Evolutionary conservation across 352 stramenopile species (phyloP).

Genomic region (Globisporangium yorkense): DNA sequence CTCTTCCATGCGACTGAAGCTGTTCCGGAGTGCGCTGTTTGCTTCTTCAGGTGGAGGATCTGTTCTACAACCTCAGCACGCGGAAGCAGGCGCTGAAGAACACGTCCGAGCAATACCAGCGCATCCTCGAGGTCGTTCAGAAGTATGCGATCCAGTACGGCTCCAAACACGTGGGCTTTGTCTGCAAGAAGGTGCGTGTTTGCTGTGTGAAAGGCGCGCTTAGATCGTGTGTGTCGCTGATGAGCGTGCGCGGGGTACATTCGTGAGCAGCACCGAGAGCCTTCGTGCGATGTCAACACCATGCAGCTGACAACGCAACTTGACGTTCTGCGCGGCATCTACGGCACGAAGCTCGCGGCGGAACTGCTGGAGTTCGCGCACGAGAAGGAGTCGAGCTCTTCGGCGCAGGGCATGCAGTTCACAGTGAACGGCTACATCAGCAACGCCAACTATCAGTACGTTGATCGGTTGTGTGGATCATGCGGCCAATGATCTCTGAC

Average conservation of each 20-base stretch:
- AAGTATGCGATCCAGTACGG: constrained; percentile 95
- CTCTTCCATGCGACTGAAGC: neutral
- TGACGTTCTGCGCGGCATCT: constrained; percentile 72
- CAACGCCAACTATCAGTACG: constrained; percentile 87
- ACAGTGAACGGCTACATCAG: constrained; percentile 57
- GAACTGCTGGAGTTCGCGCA: constrained; percentile 56
- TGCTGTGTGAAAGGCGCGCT: neutral
- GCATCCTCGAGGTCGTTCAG: constrained; percentile 94
- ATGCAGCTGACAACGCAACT: constrained; percentile 52
- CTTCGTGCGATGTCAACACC: constrained; percentile 78
- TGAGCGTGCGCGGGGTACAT: neutral
- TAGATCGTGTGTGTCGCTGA: neutral
- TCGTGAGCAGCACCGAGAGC: constrained; percentile 47
- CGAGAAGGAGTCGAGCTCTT: constrained; percentile 15
- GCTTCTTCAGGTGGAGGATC: constrained; percentile 84
- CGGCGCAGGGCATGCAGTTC: constrained; percentile 28
- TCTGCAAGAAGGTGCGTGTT: constrained; percentile 89
- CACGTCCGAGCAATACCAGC: constrained; percentile 91
- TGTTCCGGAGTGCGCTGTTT: neutral
- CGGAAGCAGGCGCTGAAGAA: constrained; percentile 91
- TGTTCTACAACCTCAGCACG: constrained; percentile 98
- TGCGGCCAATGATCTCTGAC: neutral
- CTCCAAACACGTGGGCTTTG: constrained; percentile 87
- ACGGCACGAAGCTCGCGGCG: constrained; percentile 56
- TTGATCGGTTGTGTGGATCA: neutral